Percentiles rank a stretch among this genome's conserved stretches.
Conservation (phyloP, 345 rosid genomes). For the Eucalyptus pumila region DNA sequence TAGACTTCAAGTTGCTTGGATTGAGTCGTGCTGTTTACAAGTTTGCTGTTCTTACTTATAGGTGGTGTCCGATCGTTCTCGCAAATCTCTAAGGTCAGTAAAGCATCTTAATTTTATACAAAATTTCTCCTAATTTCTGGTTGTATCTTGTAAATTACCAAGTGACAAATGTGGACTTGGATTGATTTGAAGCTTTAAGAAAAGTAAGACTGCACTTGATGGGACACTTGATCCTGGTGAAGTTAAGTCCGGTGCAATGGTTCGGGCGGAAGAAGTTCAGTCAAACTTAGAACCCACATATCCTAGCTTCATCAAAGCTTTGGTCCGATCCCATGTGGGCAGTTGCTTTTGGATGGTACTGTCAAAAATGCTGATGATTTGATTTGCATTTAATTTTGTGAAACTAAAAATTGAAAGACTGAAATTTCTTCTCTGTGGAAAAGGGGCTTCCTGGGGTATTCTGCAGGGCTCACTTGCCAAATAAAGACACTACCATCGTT, state of each 20-base stretch:
- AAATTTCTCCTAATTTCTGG: not conserved
- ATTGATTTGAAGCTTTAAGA: constrained; percentile 22
- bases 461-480: constrained; percentile 45
- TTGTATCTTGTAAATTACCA: not conserved
- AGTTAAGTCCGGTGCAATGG: constrained; percentile 30
- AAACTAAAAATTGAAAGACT: not conserved
- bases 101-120: not conserved
- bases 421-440: not conserved
- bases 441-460: constrained; percentile 82
- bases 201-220: not conserved
- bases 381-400: not conserved
- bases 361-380: not conserved
- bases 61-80: constrained; percentile 18
- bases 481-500: constrained; percentile 26
- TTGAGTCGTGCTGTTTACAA: not conserved
- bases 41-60: not conserved
- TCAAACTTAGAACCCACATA: constrained; percentile 38
- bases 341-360: constrained; percentile 70
- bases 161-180: not conserved
- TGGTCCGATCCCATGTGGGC: constrained; percentile 61
- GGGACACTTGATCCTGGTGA: constrained; percentile 4
- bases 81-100: constrained; percentile 34
- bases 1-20: not conserved
- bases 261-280: constrained; percentile 48
- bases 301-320: constrained; percentile 47